A percentile compares a stretch with the other conserved stretches of the same genome.
Conservation (phyloP, 1,284 basidiomycete genomes). For the Tilletia indica region DNA sequence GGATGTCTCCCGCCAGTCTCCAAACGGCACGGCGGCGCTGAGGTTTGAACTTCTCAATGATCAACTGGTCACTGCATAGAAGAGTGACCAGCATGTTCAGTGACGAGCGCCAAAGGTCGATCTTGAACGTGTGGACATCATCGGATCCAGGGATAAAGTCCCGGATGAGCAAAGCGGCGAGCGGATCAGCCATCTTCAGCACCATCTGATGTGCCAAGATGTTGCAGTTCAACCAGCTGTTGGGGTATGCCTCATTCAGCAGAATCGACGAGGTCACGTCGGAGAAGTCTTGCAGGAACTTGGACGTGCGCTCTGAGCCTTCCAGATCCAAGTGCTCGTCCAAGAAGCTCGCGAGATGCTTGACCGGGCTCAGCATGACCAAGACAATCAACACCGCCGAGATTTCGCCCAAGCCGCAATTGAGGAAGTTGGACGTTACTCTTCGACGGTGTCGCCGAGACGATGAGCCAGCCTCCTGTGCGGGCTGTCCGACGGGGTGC, state of each 20-base stretch:
- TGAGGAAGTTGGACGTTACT: slow-evolving; percentile 60
- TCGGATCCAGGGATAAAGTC: slow-evolving; percentile 74
- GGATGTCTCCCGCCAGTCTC: slow-evolving; percentile 89
- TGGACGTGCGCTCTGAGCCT: slow-evolving; percentile 60
- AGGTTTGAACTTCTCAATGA: slow-evolving; percentile 89
- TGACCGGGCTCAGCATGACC: slow-evolving; percentile 73
- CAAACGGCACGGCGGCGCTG: slow-evolving; percentile 91
- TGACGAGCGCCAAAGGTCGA: slow-evolving; percentile 75
- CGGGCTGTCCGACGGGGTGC: slow-evolving; percentile 61
- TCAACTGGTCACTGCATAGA: slow-evolving; percentile 81
- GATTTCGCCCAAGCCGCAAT: slow-evolving; percentile 78
- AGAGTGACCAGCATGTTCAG: slow-evolving; percentile 80
- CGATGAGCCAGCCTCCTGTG: slow-evolving; percentile 32
- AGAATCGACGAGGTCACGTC: slow-evolving; percentile 78
- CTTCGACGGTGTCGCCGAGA: slow-evolving; percentile 31
- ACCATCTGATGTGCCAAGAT: slow-evolving; percentile 83
- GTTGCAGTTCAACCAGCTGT: slow-evolving; percentile 87
- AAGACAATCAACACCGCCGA: slow-evolving; percentile 81
- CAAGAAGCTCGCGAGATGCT: slow-evolving; percentile 76
- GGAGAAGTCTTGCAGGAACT: slow-evolving; percentile 75
- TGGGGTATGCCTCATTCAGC: slow-evolving; percentile 83
- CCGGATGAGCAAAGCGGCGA: slow-evolving; percentile 72
- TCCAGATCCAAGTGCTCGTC: slow-evolving; percentile 49
- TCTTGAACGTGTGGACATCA: slow-evolving; percentile 70
- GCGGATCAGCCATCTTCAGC: slow-evolving; percentile 81